Evolutionary conservation across 1,284 basidiomycete genomes (phyloP), one percentile per base, ranked within the genome.

Genomic region (Xerocomus minutiporus): DNA sequence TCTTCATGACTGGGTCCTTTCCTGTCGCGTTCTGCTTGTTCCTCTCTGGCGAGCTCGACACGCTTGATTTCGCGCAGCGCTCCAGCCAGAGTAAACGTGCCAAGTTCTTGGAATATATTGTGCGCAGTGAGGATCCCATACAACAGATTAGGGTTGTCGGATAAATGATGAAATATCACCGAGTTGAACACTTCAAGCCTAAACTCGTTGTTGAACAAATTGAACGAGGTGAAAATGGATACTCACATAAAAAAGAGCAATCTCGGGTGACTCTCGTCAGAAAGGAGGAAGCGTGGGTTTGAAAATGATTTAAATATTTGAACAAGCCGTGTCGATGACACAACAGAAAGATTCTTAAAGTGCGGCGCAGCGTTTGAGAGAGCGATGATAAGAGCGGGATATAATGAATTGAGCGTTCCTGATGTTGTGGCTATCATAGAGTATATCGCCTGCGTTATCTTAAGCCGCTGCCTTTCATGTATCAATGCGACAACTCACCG

Each of bases 161-260:
- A 66, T 9, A 83, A 73, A 53, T 87, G 81, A 59, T 89, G 76
- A 39, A 85, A 74, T 50, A 97, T 78, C 49, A 97, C 76, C 5
- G 85, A 81, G 68, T 94, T 97, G 76, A 97, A 92, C 5, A 88
- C 83, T 68, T 98, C 95, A 41, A 98, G 78, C 79, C 91, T 92
- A 60, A 17, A 47, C 40, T 53, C 57, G 47, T 53, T 31, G 39
- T 25, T n/a, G 44, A 48, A 39, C 26, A 48, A n/a, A 34, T 35
- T 9, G 31, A 34, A 42, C 15, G 46, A 48, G 15, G 47, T 17
- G 26, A 50, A 6, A 39, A 6, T n/a, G 31, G 25, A 23, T 31
- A 63, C 76, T 58, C 56, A 90, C 86, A 93, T 84, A 71, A 96
- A 96, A 71, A 91, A 97, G 29, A 97, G 76, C 25, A 97, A 73